Conservation (phyloP, 208 protist species). For the Leptomonas pyrrhocoris region DNA sequence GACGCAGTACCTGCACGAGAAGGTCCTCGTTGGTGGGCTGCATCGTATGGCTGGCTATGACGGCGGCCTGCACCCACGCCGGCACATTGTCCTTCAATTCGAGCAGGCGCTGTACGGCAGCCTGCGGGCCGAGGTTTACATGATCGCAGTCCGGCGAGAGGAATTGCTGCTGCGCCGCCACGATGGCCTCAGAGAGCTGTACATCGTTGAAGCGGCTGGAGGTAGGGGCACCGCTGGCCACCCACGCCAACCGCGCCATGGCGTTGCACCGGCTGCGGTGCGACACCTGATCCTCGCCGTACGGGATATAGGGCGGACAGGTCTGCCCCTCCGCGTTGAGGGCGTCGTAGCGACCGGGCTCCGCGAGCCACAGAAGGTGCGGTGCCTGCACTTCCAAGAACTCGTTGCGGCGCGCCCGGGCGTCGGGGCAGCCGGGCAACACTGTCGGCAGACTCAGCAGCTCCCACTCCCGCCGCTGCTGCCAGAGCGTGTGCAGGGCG, state of each 20-base stretch:
- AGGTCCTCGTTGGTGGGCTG: conserved; percentile 56
- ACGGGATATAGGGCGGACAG: conserved; percentile 38
- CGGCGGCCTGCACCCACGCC: conserved; percentile 71
- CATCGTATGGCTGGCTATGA: conserved; percentile 41
- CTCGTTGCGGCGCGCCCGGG: conserved; percentile 38
- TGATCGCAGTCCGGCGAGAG: conserved; percentile 43
- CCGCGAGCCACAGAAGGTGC: conserved; percentile 79
- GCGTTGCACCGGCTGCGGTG: conserved; percentile 67
- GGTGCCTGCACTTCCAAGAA: conserved; percentile 70
- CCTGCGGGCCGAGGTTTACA: conserved; percentile 50
- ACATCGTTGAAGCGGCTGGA: conserved; percentile 41
- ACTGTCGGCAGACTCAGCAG: conserved; percentile 70
- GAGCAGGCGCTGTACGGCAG: conserved; percentile 66
- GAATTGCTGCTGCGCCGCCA: conserved; percentile 51
- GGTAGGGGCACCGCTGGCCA: conserved; percentile 43
- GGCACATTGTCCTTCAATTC: conserved; percentile 36
- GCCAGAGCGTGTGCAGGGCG: conserved; percentile 51
- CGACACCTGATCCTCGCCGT: conserved; percentile 51
- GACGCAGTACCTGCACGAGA: conserved; percentile 68
- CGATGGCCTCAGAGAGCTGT: conserved; percentile 46
- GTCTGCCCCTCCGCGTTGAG: conserved; percentile 52
- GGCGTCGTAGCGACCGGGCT: conserved; percentile 53
- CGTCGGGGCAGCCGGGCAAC: conserved; percentile 34
- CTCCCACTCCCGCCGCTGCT: conserved; percentile 74
- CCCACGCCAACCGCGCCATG: conserved; percentile 60